A percentile compares a stretch with the other conserved stretches of the same genome.
phyloP scores from a whole-genome alignment of 345 rosid genomes.

The Balakata baccata region DNA sequence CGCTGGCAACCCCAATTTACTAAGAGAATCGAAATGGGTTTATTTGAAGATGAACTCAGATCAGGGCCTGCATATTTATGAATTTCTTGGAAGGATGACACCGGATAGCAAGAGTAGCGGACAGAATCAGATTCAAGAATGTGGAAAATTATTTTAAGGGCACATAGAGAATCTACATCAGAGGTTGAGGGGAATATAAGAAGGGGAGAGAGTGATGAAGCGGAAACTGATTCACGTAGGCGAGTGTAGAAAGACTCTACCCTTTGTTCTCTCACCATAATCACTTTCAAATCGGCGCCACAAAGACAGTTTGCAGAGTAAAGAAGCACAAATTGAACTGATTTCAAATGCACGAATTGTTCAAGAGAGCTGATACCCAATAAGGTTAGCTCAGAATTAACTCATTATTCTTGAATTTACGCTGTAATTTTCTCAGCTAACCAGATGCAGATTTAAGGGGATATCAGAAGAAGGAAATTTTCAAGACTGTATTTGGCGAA shows the following conservation, averaged over 20 bases:
- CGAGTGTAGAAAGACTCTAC: constrained; percentile 65
- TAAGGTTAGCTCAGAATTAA: neutral
- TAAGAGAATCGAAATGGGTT: constrained; percentile 57
- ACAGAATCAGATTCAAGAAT: constrained; percentile 89
- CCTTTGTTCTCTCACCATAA: constrained; percentile 76
- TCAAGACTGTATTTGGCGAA: neutral
- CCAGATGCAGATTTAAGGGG: no score
- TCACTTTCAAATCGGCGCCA: neutral
- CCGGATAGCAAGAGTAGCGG: constrained; percentile 88
- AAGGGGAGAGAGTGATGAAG: constrained; percentile 59
- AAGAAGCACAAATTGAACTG: neutral
- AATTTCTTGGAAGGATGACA: constrained; percentile 79
- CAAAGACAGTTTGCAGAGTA: no score
- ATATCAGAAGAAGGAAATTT: neutral
- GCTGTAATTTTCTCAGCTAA: constrained; percentile 37
- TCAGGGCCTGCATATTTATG: constrained; percentile 63
- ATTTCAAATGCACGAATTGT: neutral
- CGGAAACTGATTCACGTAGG: constrained; percentile 66
- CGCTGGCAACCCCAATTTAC: constrained; percentile 95
- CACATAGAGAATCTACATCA: constrained; percentile 83
- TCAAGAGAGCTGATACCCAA: neutral
- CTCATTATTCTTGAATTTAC: neutral
- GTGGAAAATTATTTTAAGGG: constrained; percentile 77
- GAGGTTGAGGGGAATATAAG: constrained; percentile 89
- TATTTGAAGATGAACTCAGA: constrained; percentile 44